phyloP scores from a whole-genome alignment of 768 basidiomycete species.

The Tricholoma hemisulphureum region DNA sequence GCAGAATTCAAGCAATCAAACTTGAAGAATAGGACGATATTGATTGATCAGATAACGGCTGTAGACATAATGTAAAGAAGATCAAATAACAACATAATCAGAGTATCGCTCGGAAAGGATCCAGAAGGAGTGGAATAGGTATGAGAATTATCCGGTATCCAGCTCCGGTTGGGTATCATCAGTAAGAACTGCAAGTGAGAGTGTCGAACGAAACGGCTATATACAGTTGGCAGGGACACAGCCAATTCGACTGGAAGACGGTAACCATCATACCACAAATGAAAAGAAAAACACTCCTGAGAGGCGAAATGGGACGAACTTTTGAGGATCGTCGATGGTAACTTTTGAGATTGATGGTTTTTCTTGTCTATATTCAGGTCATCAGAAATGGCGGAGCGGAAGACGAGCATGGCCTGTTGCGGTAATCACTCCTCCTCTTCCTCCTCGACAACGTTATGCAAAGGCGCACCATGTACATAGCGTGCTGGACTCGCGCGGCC shows the following conservation, averaged over 20 bases:
- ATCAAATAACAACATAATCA: neutral
- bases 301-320: neutral
- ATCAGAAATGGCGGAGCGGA: neutral
- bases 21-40: no score
- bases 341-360: neutral
- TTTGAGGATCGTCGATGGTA: neutral
- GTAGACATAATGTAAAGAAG: neutral
- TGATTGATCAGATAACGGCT: neutral
- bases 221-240: neutral
- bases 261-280: slow-evolving; percentile 1
- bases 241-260: slow-evolving; percentile 2
- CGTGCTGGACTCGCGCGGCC: slow-evolving; percentile 65
- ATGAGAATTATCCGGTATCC: slow-evolving; percentile 15
- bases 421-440: slow-evolving; percentile 58
- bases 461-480: slow-evolving; percentile 81
- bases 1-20: no score
- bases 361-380: neutral
- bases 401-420: neutral
- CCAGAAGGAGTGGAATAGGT: slow-evolving; percentile 13
- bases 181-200: slow-evolving; percentile 15
- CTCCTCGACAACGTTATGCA: slow-evolving; percentile 85
- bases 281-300: neutral
- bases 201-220: neutral
- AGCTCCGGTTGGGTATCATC: slow-evolving; percentile 23
- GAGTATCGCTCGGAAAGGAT: slow-evolving; percentile 10